Evolutionary conservation across 192 early-diverging fungal genomes (phyloP), one percentile per base, ranked within the genome.

Genomic region (Coemansia sp.): DNA sequence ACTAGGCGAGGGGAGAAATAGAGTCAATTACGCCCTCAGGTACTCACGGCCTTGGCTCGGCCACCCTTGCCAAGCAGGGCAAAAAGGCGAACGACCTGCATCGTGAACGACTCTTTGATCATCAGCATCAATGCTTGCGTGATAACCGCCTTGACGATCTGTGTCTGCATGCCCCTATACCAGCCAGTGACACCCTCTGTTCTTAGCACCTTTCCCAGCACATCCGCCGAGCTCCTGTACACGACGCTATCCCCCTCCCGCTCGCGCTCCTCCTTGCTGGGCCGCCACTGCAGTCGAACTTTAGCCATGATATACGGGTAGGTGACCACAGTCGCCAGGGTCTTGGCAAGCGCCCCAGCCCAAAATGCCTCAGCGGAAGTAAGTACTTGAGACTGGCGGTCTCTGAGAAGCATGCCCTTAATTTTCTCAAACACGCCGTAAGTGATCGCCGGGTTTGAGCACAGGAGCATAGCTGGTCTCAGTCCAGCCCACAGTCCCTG

Each of bases 281-380:
- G 92, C 71, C 90, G 92, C 91, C 92, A 95, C 76, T 99, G 97
- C 69, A 99, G 88, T 58, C 95, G 85, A 24, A 98, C 95, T 72
- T 99, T 99, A 50, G 97, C 97, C 97, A 99, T 98, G 78, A 99
- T 99, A 73, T 98, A 99, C 27, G 97, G 96, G 70, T 99, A 94
- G 18, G 90, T 93, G 61, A 92, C 73, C 15, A 92, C 79, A 24
- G 93, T 95, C 8, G 92, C 97, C 75, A 99, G 78, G 0, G 96
- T 95, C 73, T 99, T 99, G 41, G 93, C 88, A 31, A 97, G 57
- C 12, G 97, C 98, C n/a, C 95, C 96, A 36, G 95, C 89, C 75
- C 92, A 83, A 70, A 99, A 99, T n/a, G 92, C 91, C 72, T 95
- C 87, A n/a, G 87, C 89, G 18, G 93, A 87, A 13, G 89, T 82